A percentile compares a stretch with the other conserved stretches of the same genome.
Conservation (phyloP, 2,329 filamentous ascomycete species). For the Aspergillus udagawae region DNA sequence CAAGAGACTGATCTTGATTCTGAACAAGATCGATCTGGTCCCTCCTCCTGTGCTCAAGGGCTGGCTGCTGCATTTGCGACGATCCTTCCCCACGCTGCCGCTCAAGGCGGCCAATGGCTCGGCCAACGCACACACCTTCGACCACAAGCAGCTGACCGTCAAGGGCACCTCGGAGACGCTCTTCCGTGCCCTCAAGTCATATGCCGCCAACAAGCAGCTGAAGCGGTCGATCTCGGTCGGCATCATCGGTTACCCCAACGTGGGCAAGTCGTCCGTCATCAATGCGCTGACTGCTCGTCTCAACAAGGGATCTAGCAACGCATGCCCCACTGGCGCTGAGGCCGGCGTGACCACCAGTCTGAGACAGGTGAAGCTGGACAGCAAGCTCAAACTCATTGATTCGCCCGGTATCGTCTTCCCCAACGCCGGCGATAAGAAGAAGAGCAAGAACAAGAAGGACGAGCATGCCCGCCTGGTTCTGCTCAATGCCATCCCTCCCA, state of each 20-base stretch:
- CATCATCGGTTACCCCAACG: constrained; percentile 93
- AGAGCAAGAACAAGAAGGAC: constrained; percentile 61
- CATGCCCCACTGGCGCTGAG: constrained; percentile 85
- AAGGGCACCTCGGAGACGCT: constrained; percentile 80
- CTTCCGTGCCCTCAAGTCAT: constrained; percentile 86
- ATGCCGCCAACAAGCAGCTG: constrained; percentile 74
- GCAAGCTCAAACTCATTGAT: constrained; percentile 87
- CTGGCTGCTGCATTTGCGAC: constrained; percentile 79
- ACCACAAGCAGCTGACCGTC: constrained; percentile 83
- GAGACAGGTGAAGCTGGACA: constrained; percentile 88
- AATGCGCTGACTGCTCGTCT: constrained; percentile 81
- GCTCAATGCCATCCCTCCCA: constrained; percentile 86
- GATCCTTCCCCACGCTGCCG: constrained; percentile 87
- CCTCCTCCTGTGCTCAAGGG: constrained; percentile 75
- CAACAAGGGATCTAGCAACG: constrained; percentile 57
- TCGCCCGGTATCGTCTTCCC: constrained; percentile 95
- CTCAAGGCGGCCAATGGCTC: constrained; percentile 79
- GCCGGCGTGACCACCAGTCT: constrained; percentile 88
- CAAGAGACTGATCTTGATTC: constrained; percentile 83
- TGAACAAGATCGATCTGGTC: constrained; percentile 95
- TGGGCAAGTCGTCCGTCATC: constrained; percentile 95
- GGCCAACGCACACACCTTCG: constrained; percentile 83
- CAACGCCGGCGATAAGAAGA: constrained; percentile 54
- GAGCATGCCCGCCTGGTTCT: constrained; percentile 79
- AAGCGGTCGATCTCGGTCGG: constrained; percentile 89